Conservation (phyloP, 805 yeast species). For the Candida pini region DNA sequence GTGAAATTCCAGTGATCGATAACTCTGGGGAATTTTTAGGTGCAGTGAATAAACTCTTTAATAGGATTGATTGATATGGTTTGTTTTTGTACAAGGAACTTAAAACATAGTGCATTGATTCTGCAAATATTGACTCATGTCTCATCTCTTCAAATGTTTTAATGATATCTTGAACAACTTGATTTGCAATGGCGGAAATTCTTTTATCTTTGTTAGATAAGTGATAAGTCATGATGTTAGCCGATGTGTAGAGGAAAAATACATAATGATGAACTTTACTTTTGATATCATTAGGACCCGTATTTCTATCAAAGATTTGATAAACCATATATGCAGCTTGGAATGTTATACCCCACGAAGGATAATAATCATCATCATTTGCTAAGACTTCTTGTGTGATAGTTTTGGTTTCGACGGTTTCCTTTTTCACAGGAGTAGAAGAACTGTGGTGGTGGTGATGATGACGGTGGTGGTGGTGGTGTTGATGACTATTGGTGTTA, state of each 20-base stretch:
- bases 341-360: slow-evolving; percentile 78
- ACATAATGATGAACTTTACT: slow-evolving; percentile 31
- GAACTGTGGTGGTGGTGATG: background rate
- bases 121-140: slow-evolving; percentile 4
- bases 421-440: slow-evolving; percentile 3
- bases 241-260: slow-evolving; percentile 31
- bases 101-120: slow-evolving; percentile 8
- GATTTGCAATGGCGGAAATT: slow-evolving; percentile 33
- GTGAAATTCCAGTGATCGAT: background rate
- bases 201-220: slow-evolving; percentile 29
- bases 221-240: slow-evolving; percentile 63
- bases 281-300: slow-evolving; percentile 45
- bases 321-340: slow-evolving; percentile 75
- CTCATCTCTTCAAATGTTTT: slow-evolving; percentile 6
- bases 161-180: slow-evolving; percentile 24
- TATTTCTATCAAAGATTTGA: slow-evolving; percentile 40
- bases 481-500: too few species aligned
- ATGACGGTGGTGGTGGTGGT: too few species aligned
- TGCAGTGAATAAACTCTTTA: slow-evolving; percentile 2
- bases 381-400: too few species aligned
- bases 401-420: slow-evolving; percentile 28
- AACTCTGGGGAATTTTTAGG: background rate
- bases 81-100: slow-evolving; percentile 8
- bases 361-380: slow-evolving; percentile 44
- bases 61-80: slow-evolving; percentile 11